Conservation (phyloP, 768 basidiomycete species). For the Cystoderma amianthinum region DNA sequence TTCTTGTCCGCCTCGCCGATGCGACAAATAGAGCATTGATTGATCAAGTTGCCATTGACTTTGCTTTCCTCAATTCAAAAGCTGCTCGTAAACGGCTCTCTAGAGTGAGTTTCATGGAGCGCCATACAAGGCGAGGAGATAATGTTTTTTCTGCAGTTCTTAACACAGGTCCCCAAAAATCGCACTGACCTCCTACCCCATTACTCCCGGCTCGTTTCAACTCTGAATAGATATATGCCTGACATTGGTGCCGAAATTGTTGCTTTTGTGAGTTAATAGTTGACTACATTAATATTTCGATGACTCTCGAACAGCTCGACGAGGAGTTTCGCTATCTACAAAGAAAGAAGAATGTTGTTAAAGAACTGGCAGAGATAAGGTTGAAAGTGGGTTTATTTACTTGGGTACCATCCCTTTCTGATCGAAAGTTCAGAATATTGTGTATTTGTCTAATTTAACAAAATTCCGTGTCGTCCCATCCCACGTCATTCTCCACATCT, state of each 20-base stretch:
- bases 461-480: constrained; percentile 90
- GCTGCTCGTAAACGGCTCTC: constrained; percentile 88
- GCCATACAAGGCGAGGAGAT: background rate
- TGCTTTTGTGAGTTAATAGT: constrained; percentile 48
- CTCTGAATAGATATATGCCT: constrained; percentile 87
- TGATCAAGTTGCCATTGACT: constrained; percentile 93
- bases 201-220: constrained; percentile 86
- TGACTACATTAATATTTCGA: constrained; percentile 2
- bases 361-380: constrained; percentile 81
- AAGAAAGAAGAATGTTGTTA: constrained; percentile 87
- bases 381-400: constrained; percentile 52
- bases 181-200: constrained; percentile 89
- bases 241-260: constrained; percentile 85
- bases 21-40: constrained; percentile 87
- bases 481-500: constrained; percentile 89
- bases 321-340: constrained; percentile 97
- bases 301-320: constrained; percentile 56
- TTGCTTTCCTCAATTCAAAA: constrained; percentile 95
- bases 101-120: constrained; percentile 83
- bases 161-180: constrained; percentile 79
- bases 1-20: constrained; percentile 88
- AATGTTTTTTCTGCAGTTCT: constrained; percentile 48
- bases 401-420: background rate
- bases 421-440: constrained; percentile 59
- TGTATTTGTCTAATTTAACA: constrained; percentile 86